These are phyloP conservation scores for peach (Prunus persica) DNA, from an alignment of 306 rosid genomes.

Conservation along the genomic window Prunus_persica_NCBIv2 NC_034014.1:23935001-23935500, in stretches of 20 bases:
- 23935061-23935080: no score
- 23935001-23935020: no score
- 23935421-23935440: neutral
- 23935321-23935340: neutral
- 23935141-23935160: no score
- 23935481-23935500: neutral
- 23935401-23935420: neutral
- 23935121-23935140: no score
- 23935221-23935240: neutral
- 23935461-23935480: neutral
- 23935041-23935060: no score
- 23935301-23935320: neutral
- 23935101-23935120: no score
- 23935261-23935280: neutral
- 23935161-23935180: no score
- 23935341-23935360: neutral
- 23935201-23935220: neutral
- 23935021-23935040: no score
- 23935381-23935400: neutral
- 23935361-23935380: neutral
- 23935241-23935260: neutral
- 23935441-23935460: neutral
- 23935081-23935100: no score
- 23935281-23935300: neutral
- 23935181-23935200: no score